Evolutionary conservation across 306 rosid genomes (phyloP).

Genomic region (Acacia acuminata): DNA sequence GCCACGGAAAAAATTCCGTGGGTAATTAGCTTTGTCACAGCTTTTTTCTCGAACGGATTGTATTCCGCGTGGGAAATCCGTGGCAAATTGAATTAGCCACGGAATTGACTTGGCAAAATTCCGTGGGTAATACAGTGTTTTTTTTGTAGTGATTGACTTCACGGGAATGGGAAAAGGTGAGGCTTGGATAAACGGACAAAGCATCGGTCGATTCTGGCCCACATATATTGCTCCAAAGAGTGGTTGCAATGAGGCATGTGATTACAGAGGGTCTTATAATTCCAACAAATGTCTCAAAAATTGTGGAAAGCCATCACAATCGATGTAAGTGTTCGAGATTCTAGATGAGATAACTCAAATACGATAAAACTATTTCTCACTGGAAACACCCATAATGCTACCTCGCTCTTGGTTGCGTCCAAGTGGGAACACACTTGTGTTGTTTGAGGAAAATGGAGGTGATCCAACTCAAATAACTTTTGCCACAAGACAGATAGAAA

Average conservation of each 20-base stretch:
- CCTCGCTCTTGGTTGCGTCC: constrained; percentile 80
- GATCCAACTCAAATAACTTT: constrained; percentile 72
- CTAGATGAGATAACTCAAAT: constrained; percentile 13
- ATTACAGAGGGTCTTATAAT: constrained; percentile 62
- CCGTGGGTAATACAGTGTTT: too few relatives aligned
- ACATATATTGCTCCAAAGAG: constrained; percentile 45
- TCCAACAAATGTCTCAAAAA: constrained; percentile 70
- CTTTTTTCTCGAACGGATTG: too few relatives aligned
- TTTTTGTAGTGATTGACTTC: constrained; percentile 73
- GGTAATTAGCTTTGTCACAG: too few relatives aligned
- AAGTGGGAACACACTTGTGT: constrained; percentile 65
- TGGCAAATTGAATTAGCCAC: too few relatives aligned
- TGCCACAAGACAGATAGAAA: constrained; percentile 60
- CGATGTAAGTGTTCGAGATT: constrained; percentile 56
- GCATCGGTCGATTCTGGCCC: constrained; percentile 98
- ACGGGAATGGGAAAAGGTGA: constrained; percentile 92
- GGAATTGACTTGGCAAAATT: too few relatives aligned
- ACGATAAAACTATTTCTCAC: constrained; percentile 29
- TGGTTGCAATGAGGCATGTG: constrained; percentile 62
- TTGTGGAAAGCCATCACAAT: constrained; percentile 89
- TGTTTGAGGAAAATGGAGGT: constrained; percentile 86
- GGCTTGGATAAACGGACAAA: constrained; percentile 97
- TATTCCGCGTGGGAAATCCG: too few relatives aligned
- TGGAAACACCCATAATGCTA: constrained; percentile 3
- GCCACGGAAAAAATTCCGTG: too few relatives aligned